Conservation (phyloP, 2,329 filamentous ascomycete species). For the Diaporthe citri region DNA sequence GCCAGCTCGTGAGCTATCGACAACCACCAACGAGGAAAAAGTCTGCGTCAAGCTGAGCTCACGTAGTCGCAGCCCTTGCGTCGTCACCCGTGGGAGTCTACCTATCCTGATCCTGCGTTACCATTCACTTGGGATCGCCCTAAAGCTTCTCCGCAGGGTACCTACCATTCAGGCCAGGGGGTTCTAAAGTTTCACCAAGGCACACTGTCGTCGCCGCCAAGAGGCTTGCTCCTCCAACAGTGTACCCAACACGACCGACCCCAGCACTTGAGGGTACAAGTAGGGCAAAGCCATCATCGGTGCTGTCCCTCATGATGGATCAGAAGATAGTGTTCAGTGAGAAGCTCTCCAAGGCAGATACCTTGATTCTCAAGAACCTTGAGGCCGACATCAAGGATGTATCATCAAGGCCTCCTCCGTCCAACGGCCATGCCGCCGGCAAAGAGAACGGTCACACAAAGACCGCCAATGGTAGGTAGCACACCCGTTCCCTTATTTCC, state of each 20-base stretch:
- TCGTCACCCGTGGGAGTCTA: neutral
- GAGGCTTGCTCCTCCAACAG: conserved; percentile 8
- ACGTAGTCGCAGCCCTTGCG: conserved; percentile 21
- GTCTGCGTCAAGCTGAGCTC: neutral
- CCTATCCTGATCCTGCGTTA: neutral
- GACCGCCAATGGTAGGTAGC: conserved; percentile 32
- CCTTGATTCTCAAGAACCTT: conserved; percentile 55
- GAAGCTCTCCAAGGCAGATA: conserved; percentile 57
- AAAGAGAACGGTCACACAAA: conserved; percentile 30
- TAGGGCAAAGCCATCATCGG: neutral
- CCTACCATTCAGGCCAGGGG: conserved; percentile 2
- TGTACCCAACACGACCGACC: neutral
- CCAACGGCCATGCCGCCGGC: conserved; percentile 30
- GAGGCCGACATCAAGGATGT: conserved; percentile 52
- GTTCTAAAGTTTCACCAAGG: neutral
- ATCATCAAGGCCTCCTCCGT: conserved; percentile 39
- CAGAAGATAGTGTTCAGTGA: conserved; percentile 54
- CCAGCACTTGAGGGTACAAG: neutral
- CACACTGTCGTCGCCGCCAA: conserved; percentile 8
- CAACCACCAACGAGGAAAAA: neutral
- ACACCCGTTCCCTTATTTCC: conserved; percentile 24
- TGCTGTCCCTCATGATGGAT: conserved; percentile 41
- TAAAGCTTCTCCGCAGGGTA: conserved; percentile 9
- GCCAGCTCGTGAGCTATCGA: conserved; percentile 6
- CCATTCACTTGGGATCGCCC: conserved; percentile 15